These are phyloP conservation scores for Rhizopogon hawkerae DNA, from an alignment of 1,284 basidiomycete species.

Conservation along the genomic window DNA sequence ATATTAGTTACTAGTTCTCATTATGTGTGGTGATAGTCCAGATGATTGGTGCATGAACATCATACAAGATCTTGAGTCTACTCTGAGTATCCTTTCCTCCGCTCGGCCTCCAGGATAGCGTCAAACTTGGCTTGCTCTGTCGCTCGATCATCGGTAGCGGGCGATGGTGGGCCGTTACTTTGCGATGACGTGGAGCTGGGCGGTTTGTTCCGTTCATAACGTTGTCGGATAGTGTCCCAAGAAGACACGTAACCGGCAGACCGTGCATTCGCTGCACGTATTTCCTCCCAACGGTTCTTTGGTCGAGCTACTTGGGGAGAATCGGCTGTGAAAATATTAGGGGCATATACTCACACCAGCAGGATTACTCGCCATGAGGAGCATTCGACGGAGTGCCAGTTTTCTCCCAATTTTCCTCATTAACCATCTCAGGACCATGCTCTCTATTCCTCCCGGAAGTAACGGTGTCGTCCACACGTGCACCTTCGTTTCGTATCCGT, in stretches of 20 bases:
- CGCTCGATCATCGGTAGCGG: constrained; percentile 29
- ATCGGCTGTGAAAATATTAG: constrained; percentile 3
- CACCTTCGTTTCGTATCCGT: constrained; percentile 15
- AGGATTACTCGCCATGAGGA: constrained; percentile 9
- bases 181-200: constrained; percentile 17
- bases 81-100: constrained; percentile 27
- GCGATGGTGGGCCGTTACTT: constrained; percentile 8
- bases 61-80: constrained; percentile 8
- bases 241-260: constrained; percentile 39
- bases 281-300: constrained; percentile 51
- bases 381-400: constrained; percentile 8
- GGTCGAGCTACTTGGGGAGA: constrained; percentile 14
- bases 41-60: neutral
- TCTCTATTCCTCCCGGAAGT: constrained; percentile 7
- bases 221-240: constrained; percentile 60
- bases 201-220: constrained; percentile 37
- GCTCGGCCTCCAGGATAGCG: constrained; percentile 49
- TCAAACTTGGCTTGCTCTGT: constrained; percentile 50
- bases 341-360: neutral
- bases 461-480: constrained; percentile 8
- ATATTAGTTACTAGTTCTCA: neutral
- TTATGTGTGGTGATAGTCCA: neutral
- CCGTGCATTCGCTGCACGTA: constrained; percentile 46
- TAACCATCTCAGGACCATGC: constrained; percentile 7
- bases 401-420: constrained; percentile 21